Evolutionary conservation across 139 green algal species (phyloP), one percentile per base, ranked within the genome.

Genomic region (Zygnema circumcarinatum): DNA sequence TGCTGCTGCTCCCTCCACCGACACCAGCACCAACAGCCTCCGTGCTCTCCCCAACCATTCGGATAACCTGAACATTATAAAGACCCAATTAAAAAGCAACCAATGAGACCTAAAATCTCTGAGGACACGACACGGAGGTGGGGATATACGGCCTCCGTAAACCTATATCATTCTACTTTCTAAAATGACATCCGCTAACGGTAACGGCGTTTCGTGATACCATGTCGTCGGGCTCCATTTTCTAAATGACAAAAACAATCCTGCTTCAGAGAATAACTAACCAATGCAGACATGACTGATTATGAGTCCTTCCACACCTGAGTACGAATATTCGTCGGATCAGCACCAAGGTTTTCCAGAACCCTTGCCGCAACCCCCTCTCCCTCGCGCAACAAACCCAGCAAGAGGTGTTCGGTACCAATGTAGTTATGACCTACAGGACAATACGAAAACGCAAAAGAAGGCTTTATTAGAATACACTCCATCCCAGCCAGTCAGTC

Each of bases 21-120:
- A 95, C 96, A 75, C 95, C 93, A 21, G 92, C 92, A 75, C 92
- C 92, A 38, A 99, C 96, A 20, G 96, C 92, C 93, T 99, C 97
- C 92, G 98, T 95, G 91, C 91, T 96, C 94, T 99, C 97, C 39
- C 97, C 97, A 21, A 99, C 97, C 97, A 99, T 99, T 87, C 97
- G 95, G 85, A 99, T 98, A 2, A 99, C 97, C 86, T 90, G 85
- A 16, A 79, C 11, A 2, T 36, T 35, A 78, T 35, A 20, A 11
- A 78, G 33, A 32, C 69, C 73, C 73, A 80, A 36, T 38, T 67
- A 38, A 80, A 31, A 67, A 2, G 7, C 2, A 29, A 7, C 25
- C 56, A 72, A 29, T 31, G 25, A 25, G 25, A 72, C 56, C 56
- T 72, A n/a, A n/a, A n/a, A n/a, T n/a, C n/a, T n/a, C n/a, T 29